phyloP scores from a whole-genome alignment of 169 alveolate genomes.

The Fabrea salina region DNA sequence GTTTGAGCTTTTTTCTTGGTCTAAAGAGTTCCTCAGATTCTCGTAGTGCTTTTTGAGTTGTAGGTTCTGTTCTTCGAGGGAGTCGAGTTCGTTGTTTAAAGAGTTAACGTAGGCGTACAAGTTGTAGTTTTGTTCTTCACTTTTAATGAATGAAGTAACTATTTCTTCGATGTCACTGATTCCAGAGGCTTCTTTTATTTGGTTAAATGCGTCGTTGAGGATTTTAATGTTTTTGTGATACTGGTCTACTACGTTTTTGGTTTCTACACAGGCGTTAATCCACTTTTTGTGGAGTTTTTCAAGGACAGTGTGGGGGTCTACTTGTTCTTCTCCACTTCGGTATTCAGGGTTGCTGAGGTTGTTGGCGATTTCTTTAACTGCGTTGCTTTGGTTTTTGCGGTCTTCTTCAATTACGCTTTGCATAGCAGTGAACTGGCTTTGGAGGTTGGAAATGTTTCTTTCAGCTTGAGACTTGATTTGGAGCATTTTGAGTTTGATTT shows the following conservation, averaged over 20 bases:
- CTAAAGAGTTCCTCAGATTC: too few species aligned
- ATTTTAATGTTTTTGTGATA: background rate
- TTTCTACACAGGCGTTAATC: background rate
- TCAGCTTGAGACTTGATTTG: constrained; percentile 67
- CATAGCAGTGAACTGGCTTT: background rate
- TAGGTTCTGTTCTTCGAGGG: background rate
- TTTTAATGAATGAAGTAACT: background rate
- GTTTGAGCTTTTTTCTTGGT: too few species aligned
- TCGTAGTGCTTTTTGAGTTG: too few species aligned
- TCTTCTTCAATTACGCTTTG: background rate
- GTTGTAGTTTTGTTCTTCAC: background rate
- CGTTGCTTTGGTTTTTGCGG: constrained; percentile 45
- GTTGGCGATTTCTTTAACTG: background rate
- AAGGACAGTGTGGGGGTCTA: constrained; percentile 24
- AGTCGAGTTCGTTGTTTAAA: background rate
- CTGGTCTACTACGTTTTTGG: background rate
- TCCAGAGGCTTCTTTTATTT: background rate
- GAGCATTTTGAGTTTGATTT: constrained; percentile 52
- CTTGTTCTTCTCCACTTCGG: constrained; percentile 19
- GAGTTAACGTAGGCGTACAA: background rate
- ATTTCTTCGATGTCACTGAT: background rate
- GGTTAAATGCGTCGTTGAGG: background rate
- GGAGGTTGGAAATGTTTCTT: constrained; percentile 29
- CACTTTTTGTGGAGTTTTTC: background rate
- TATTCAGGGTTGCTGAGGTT: background rate